phyloP scores from a whole-genome alignment of 176 grass and related monocot genomes.

The Chloris gayana region DNA sequence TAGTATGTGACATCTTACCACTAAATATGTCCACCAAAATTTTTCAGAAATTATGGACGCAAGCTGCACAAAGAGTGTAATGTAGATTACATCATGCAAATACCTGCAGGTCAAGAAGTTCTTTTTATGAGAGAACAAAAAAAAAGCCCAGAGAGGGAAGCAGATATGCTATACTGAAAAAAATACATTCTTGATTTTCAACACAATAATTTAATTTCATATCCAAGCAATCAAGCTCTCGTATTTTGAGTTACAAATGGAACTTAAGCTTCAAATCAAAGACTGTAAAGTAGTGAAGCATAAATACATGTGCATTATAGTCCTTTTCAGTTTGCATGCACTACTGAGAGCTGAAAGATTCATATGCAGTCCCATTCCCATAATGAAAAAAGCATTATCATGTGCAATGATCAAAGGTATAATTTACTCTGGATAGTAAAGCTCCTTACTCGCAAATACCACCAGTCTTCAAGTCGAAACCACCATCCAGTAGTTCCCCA shows the following conservation, averaged over 20 bases:
- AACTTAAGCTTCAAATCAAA: background rate
- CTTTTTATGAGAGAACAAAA: conserved; percentile 5
- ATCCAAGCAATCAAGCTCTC: background rate
- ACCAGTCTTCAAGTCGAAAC: conserved; percentile 77
- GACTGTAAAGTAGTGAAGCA: conserved; percentile 5
- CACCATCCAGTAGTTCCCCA: conserved; percentile 72
- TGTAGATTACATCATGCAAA: conserved; percentile 94
- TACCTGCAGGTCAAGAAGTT: conserved; percentile 56
- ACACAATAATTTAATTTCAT: background rate
- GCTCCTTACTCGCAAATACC: conserved; percentile 81
- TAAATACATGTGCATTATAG: background rate
- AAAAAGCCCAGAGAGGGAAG: background rate
- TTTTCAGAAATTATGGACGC: conserved; percentile 90
- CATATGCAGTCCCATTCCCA: background rate
- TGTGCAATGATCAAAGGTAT: conserved; percentile 12
- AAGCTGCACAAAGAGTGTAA: conserved; percentile 87
- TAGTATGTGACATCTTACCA: conserved; percentile 53
- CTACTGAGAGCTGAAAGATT: background rate
- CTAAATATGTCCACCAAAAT: conserved; percentile 96
- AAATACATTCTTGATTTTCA: background rate
- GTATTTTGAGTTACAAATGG: conserved; percentile 14
- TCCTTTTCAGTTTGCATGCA: background rate
- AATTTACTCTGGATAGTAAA: background rate
- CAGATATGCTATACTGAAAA: background rate
- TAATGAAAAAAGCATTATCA: background rate